Evolutionary conservation across 345 rosid species (phyloP).

Genomic region (Brassica rapa): DNA sequence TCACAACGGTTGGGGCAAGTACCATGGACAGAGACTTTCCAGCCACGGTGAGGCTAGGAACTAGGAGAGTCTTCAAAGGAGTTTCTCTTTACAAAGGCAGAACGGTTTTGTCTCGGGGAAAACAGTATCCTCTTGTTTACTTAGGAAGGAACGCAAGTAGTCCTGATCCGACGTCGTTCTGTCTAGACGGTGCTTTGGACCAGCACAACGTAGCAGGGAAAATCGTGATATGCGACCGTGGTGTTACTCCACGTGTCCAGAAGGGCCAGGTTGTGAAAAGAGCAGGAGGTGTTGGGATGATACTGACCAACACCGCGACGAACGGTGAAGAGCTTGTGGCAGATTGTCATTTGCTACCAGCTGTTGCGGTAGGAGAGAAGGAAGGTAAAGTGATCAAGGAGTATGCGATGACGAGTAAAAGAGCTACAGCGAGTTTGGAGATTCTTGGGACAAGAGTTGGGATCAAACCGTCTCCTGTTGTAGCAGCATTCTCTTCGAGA

Average conservation of each 20-base stretch:
- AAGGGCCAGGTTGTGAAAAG: conserved; percentile 67
- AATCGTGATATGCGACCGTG: conserved; percentile 76
- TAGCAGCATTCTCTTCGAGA: conserved; percentile 76
- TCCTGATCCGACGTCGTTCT: conserved; percentile 59
- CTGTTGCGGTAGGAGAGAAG: conserved; percentile 76
- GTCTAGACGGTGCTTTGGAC: conserved; percentile 63
- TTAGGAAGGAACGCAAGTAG: conserved; percentile 55
- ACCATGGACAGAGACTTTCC: conserved; percentile 81
- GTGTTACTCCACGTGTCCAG: conserved; percentile 60
- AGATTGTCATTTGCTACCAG: conserved; percentile 80
- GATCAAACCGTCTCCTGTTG: conserved; percentile 67
- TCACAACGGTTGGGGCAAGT: conserved; percentile 80
- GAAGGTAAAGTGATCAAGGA: conserved; percentile 72
- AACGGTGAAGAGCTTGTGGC: conserved; percentile 96
- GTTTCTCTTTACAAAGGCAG: conserved; percentile 68
- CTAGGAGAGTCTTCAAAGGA: conserved; percentile 45
- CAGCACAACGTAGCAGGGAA: conserved; percentile 54
- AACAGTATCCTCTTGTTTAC: conserved; percentile 64
- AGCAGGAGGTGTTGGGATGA: conserved; percentile 73
- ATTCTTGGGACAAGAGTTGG: conserved; percentile 62
- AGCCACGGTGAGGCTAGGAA: conserved; percentile 57
- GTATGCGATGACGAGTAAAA: conserved; percentile 48
- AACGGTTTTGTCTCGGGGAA: conserved; percentile 34
- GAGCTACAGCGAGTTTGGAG: conserved; percentile 53
- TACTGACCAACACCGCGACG: conserved; percentile 60